These are phyloP conservation scores for Dovyalis caffra DNA, from an alignment of 345 rosid species.

Conservation along the genomic window DNA sequence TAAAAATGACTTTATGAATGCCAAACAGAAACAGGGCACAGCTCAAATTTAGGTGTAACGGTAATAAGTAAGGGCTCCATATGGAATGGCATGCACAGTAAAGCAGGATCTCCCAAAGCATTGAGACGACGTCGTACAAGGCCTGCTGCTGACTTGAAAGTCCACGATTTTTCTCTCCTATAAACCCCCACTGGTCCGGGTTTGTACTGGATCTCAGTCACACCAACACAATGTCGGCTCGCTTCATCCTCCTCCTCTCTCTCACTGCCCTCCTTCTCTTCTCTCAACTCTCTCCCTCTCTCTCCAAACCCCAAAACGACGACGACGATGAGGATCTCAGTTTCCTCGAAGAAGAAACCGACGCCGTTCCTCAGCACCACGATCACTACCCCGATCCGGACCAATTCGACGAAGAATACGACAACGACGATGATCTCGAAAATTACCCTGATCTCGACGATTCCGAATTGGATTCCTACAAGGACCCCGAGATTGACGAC, in stretches of 20 bases:
- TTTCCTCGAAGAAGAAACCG: slow-evolving; percentile 67
- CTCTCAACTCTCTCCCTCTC: slow-evolving; percentile 43
- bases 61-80: too few relatives aligned
- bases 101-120: too few relatives aligned
- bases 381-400: slow-evolving; percentile 64
- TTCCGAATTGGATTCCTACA: slow-evolving; percentile 48
- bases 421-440: slow-evolving; percentile 30
- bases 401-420: slow-evolving; percentile 29
- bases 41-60: neutral
- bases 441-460: slow-evolving; percentile 63
- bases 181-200: neutral
- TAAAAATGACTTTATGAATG: too few relatives aligned
- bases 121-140: neutral
- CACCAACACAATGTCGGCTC: slow-evolving; percentile 25
- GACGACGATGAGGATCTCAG: slow-evolving; percentile 72
- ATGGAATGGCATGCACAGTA: too few relatives aligned
- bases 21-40: too few relatives aligned
- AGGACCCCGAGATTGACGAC: slow-evolving; percentile 71
- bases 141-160: neutral
- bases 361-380: slow-evolving; percentile 20
- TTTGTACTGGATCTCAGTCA: neutral
- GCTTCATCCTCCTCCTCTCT: slow-evolving; percentile 25
- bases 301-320: slow-evolving; percentile 31
- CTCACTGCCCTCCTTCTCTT: slow-evolving; percentile 52
- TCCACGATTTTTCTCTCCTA: neutral